These are phyloP conservation scores for Calycina marina DNA, from an alignment of 2,329 filamentous ascomycete genomes.

Conservation along the genomic window DNA sequence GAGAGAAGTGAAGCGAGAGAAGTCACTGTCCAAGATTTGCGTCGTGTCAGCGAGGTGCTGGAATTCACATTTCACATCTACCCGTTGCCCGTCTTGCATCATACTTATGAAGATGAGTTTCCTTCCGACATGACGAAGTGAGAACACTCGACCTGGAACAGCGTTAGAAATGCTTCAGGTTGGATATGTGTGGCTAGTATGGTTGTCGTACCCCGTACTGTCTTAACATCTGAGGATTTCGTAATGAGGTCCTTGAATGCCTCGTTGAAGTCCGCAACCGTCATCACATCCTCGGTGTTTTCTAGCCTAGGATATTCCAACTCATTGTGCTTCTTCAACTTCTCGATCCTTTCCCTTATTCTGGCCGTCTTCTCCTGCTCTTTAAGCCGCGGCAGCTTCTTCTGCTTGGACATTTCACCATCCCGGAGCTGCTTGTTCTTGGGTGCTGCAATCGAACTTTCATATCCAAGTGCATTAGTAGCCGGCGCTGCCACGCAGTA, in stretches of 20 bases:
- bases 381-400: too few relatives aligned
- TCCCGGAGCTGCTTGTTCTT: neutral
- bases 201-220: constrained; percentile 16
- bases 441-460: too few relatives aligned
- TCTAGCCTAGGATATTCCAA: constrained; percentile 41
- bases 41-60: too few relatives aligned
- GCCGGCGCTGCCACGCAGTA: too few relatives aligned
- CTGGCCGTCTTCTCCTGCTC: too few relatives aligned
- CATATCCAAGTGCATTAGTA: too few relatives aligned
- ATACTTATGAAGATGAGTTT: constrained; percentile 79
- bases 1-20: too few relatives aligned
- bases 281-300: constrained; percentile 23
- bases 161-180: constrained; percentile 10
- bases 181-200: constrained; percentile 5
- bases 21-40: too few relatives aligned
- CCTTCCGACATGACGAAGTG: constrained; percentile 55
- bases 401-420: neutral
- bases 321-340: constrained; percentile 33
- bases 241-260: constrained; percentile 26
- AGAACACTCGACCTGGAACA: constrained; percentile 54
- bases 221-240: constrained; percentile 7
- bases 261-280: constrained; percentile 14
- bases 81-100: constrained; percentile 58
- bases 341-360: constrained; percentile 29
- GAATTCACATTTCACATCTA: too few relatives aligned